Conservation (phyloP, 768 basidiomycete species). For the Termitomyces sp. region DNA sequence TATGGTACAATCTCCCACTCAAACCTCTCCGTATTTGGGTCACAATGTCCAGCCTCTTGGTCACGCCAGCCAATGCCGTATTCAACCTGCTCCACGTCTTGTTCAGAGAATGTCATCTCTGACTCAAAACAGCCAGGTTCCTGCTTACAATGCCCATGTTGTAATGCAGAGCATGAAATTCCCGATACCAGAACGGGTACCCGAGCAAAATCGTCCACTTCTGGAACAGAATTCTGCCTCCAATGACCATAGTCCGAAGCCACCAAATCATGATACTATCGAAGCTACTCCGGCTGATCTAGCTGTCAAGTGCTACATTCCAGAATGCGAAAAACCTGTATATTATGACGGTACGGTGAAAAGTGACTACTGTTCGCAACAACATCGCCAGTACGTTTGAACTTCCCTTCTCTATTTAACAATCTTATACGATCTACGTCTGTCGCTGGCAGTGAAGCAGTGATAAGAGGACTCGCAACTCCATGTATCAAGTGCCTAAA, state of each 20-base stretch:
- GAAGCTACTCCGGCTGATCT: background rate
- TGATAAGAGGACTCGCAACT: slow-evolving; percentile 41
- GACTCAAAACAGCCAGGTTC: background rate
- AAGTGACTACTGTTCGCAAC: slow-evolving; percentile 55
- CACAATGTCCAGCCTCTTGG: background rate
- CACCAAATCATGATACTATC: background rate
- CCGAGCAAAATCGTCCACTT: background rate
- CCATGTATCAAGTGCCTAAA: slow-evolving; percentile 64
- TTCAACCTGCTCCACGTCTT: background rate
- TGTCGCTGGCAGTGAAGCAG: slow-evolving; percentile 45
- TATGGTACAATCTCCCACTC: background rate
- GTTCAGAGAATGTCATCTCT: background rate
- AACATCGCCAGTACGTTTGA: slow-evolving; percentile 63
- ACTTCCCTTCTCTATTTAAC: background rate
- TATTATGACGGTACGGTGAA: slow-evolving; percentile 51
- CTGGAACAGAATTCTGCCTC: background rate
- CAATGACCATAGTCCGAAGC: background rate
- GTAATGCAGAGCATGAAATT: background rate
- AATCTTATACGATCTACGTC: background rate
- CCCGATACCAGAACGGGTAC: background rate
- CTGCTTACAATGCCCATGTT: background rate
- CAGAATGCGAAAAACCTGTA: slow-evolving; percentile 54
- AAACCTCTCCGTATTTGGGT: background rate
- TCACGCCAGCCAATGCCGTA: background rate
- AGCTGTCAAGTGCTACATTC: slow-evolving; percentile 38